Base-by-base conservation (phyloP, 352 stramenopile species). In the Pythium coloratum region DNA sequence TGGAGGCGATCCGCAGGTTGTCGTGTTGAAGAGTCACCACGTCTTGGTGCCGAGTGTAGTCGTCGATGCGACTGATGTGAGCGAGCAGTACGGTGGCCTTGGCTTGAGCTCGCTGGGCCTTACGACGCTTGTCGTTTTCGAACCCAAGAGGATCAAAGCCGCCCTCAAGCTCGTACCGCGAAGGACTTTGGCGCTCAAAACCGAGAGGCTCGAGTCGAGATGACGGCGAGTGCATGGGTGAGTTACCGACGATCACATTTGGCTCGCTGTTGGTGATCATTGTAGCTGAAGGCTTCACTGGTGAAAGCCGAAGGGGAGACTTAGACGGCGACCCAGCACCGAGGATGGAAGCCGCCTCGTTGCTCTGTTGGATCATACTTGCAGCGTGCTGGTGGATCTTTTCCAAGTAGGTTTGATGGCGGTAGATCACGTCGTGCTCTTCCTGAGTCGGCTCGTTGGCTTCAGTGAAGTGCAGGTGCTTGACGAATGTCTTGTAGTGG, bases 41-140 rank as follows among this genome's bases (percentile, higher is more conserved):
- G 50, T 87, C 70, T 59, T 88, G 71, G n/a, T 77, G 70, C 32
- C 66, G 69, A 2, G 72, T 64, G 55, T 80, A 84, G 24, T 73
- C 59, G 0, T 90, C 72, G 36, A 90, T 70, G 30, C 77, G 76
- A 28, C 69, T 72, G 61, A 90, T 86, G 64, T 90, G 81, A 5
- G 72, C 65, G 20, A 87, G 59, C 28, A 90, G 61, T 14, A 77
- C 67, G 0, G 62, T 54, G 26, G 74, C 66, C 40, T 84, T 88
- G 16, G 72, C 72, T 40, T 74, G 62, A 10, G 65, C 72, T 42
- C 79, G 73, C 50, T 44, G 55, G n/a, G 76, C 62, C n/a, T 76
- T 75, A 1, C 79, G 72, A 10, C 61, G 47, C 53, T 87, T 88
- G 62, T 90, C 79, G 20, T 78, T 70, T 51, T 86, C 76, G 20